Percentiles rank a stretch among this genome's conserved stretches.
Evolutionary conservation across 2,329 filamentous ascomycete genomes (phyloP).

Genomic region (Neobulgaria alba): DNA sequence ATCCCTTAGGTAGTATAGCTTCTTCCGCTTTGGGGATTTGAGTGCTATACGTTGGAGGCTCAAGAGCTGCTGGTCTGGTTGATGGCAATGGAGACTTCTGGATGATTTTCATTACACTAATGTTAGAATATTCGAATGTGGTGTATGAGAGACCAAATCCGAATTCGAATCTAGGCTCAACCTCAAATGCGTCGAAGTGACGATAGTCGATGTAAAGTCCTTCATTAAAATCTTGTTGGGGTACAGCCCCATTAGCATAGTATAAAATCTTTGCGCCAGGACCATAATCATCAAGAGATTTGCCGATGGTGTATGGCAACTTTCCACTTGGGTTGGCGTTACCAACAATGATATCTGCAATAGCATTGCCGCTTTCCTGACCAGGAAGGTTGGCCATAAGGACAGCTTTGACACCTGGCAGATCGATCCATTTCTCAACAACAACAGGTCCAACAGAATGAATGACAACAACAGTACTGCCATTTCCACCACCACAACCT

Average conservation of each 20-base stretch:
- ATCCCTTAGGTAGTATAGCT: conserved; percentile 46
- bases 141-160: conserved; percentile 73
- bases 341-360: conserved; percentile 74
- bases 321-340: conserved; percentile 62
- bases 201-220: conserved; percentile 86
- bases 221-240: conserved; percentile 77
- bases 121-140: conserved; percentile 46
- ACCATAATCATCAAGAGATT: conserved; percentile 67
- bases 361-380: conserved; percentile 75
- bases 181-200: conserved; percentile 69
- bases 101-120: conserved; percentile 34
- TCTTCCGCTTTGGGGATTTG: conserved; percentile 40
- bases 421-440: conserved; percentile 71
- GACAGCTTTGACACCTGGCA: conserved; percentile 69
- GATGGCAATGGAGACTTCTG: conserved; percentile 28
- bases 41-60: conserved; percentile 42
- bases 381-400: conserved; percentile 80
- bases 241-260: conserved; percentile 57
- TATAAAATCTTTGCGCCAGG: conserved; percentile 61
- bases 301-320: conserved; percentile 80
- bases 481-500: conserved; percentile 55
- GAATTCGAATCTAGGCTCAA: conserved; percentile 75
- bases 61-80: conserved; percentile 29
- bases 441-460: conserved; percentile 80
- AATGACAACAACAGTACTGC: conserved; percentile 71